Conservation (phyloP, 2,329 filamentous ascomycete species). For the Xylaria sp. region DNA sequence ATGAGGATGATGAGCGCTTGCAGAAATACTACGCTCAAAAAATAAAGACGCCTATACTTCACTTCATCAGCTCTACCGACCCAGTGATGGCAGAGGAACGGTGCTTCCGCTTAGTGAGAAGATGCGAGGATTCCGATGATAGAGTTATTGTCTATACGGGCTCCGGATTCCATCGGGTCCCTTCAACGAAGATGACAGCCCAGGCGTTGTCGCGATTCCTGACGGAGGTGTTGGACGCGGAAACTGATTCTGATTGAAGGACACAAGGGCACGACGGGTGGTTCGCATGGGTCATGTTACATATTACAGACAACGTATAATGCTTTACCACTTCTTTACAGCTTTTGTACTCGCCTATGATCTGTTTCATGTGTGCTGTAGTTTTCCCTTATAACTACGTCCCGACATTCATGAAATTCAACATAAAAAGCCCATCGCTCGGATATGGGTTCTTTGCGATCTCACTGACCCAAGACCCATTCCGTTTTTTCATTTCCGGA, state of each 20-base stretch:
- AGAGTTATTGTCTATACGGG: conserved; percentile 31
- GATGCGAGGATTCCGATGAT: conserved; percentile 32
- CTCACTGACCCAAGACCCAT: too few species aligned
- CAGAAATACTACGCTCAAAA: conserved; percentile 32
- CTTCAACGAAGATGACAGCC: conserved; percentile 28
- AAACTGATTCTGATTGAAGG: conserved; percentile 12
- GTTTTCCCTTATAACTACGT: too few species aligned
- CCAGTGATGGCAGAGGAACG: conserved; percentile 35
- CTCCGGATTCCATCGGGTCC: conserved; percentile 32
- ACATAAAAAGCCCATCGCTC: too few species aligned
- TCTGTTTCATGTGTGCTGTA: not conserved
- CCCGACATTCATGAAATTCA: too few species aligned
- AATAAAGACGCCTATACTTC: conserved; percentile 34
- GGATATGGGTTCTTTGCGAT: too few species aligned
- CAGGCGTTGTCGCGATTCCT: conserved; percentile 34
- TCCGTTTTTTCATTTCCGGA: too few species aligned
- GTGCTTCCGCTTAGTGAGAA: conserved; percentile 33
- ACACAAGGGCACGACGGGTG: not conserved
- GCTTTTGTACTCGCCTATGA: not conserved
- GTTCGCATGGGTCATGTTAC: not conserved
- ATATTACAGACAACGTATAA: not conserved
- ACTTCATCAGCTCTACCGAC: conserved; percentile 36
- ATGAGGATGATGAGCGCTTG: conserved; percentile 35
- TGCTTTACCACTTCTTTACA: too few species aligned
- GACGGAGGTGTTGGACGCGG: conserved; percentile 25